Conservation (phyloP, 2,329 filamentous ascomycete genomes). For the Fusarium verticillioides region DNA sequence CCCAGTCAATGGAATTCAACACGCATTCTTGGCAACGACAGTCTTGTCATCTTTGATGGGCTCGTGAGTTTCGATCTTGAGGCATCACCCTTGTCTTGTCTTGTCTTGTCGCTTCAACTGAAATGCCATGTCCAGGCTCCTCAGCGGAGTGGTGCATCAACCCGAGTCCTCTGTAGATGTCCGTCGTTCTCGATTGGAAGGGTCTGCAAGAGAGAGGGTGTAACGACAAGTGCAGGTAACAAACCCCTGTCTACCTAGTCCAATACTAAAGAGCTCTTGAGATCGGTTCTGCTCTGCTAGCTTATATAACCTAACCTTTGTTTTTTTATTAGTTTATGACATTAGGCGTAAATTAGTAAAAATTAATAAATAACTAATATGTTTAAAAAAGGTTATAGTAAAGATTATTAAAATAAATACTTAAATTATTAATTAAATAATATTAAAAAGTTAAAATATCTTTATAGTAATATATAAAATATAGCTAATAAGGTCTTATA, state of each 20-base stretch:
- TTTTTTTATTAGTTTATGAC: too few relatives aligned
- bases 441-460: too few relatives aligned
- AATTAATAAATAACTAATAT: too few relatives aligned
- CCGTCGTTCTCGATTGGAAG: conserved; percentile 16
- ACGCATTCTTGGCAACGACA: conserved; percentile 1
- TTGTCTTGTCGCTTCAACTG: conserved; percentile 24
- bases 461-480: too few relatives aligned
- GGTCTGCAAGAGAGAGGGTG: conserved; percentile 22
- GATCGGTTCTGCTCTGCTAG: conserved; percentile 7
- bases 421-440: too few relatives aligned
- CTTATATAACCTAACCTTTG: too few relatives aligned
- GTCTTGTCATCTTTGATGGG: conserved; percentile 9
- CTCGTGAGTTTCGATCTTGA: conserved; percentile 36
- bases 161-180: background rate
- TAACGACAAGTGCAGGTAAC: conserved; percentile 23
- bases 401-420: too few relatives aligned
- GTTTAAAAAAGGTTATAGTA: too few relatives aligned
- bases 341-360: too few relatives aligned
- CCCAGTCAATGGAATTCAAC: background rate
- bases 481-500: too few relatives aligned
- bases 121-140: conserved; percentile 33
- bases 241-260: conserved; percentile 30
- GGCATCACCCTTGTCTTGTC: conserved; percentile 24
- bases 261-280: conserved; percentile 17
- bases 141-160: conserved; percentile 10